Percentiles rank a stretch among this genome's conserved stretches.
Conservation (phyloP, 306 rosid genomes). For the Quillaja saponaria region DNA sequence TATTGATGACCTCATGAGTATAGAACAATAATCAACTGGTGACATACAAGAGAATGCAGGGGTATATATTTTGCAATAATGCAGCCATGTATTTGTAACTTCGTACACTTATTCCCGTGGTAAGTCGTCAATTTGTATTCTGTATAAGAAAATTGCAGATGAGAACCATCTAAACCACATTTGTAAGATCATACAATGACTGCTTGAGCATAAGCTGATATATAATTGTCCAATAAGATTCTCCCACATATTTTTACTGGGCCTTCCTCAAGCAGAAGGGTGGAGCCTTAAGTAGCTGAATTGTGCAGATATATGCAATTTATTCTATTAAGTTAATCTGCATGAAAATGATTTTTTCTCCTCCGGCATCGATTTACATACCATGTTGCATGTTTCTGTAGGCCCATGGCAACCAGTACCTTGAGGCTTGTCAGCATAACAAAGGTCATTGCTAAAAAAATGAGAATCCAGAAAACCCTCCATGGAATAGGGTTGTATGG, state of each 20-base stretch:
- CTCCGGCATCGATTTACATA: conserved; percentile 74
- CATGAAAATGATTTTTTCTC: conserved; percentile 77
- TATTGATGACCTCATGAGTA: too few relatives aligned
- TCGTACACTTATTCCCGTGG: conserved; percentile 22
- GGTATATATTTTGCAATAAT: conserved; percentile 14
- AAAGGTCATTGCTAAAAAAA: conserved; percentile 63
- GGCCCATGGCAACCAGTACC: conserved; percentile 79
- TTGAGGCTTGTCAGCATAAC: conserved; percentile 94
- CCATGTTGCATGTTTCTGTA: conserved; percentile 81
- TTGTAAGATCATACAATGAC: conserved; percentile 22
- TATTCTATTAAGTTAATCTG: conserved; percentile 47
- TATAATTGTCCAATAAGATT: background rate
- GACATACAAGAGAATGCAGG: conserved; percentile 6
- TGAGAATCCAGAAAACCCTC: conserved; percentile 65
- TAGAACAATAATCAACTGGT: background rate
- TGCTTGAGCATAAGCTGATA: conserved; percentile 29
- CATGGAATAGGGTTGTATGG: conserved; percentile 72
- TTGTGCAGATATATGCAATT: conserved; percentile 12
- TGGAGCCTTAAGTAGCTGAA: conserved; percentile 27
- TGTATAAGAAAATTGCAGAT: conserved; percentile 60
- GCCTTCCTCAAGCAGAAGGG: conserved; percentile 7
- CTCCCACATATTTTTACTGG: conserved; percentile 11
- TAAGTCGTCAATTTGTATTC: conserved; percentile 25
- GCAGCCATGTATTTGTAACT: conserved; percentile 20
- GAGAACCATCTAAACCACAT: conserved; percentile 32